A percentile compares a stretch with the other conserved stretches of the same genome.
phyloP scores from a whole-genome alignment of 352 stramenopile species.

The Labyrinthula sp. region DNA sequence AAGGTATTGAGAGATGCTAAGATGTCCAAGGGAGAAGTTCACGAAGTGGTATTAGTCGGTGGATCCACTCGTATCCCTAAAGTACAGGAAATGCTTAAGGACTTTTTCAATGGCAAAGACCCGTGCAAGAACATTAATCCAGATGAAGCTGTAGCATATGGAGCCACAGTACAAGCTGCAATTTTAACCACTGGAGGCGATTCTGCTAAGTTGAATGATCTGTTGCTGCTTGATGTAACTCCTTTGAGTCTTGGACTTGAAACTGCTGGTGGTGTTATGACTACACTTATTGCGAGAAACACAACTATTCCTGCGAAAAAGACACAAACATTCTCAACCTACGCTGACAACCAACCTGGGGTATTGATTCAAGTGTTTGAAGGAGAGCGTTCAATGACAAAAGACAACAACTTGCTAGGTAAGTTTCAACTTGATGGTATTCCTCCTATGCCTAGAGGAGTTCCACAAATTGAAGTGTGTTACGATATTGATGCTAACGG shows the following conservation, averaged over 20 bases:
- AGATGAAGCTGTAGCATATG: slow-evolving; percentile 65
- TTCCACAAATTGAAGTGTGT: slow-evolving; percentile 68
- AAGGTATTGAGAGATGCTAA: slow-evolving; percentile 30
- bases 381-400: slow-evolving; percentile 66
- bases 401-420: slow-evolving; percentile 73
- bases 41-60: slow-evolving; percentile 45
- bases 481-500: slow-evolving; percentile 59
- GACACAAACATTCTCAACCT: slow-evolving; percentile 64
- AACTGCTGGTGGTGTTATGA: slow-evolving; percentile 65
- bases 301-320: slow-evolving; percentile 65
- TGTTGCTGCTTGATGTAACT: slow-evolving; percentile 65
- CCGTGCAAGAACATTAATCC: slow-evolving; percentile 54
- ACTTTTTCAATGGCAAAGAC: slow-evolving; percentile 49
- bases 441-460: slow-evolving; percentile 57
- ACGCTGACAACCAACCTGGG: slow-evolving; percentile 60
- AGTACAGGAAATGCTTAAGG: slow-evolving; percentile 42
- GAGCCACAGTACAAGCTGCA: slow-evolving; percentile 80
- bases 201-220: slow-evolving; percentile 43
- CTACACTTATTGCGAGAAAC: slow-evolving; percentile 63
- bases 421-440: slow-evolving; percentile 67
- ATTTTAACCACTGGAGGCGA: slow-evolving; percentile 66
- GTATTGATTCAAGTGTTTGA: slow-evolving; percentile 78
- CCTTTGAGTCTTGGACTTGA: slow-evolving; percentile 70
- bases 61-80: slow-evolving; percentile 51
- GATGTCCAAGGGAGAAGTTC: neutral